phyloP scores from a whole-genome alignment of 1,139 yeast genomes.

The Pichia sp. region DNA sequence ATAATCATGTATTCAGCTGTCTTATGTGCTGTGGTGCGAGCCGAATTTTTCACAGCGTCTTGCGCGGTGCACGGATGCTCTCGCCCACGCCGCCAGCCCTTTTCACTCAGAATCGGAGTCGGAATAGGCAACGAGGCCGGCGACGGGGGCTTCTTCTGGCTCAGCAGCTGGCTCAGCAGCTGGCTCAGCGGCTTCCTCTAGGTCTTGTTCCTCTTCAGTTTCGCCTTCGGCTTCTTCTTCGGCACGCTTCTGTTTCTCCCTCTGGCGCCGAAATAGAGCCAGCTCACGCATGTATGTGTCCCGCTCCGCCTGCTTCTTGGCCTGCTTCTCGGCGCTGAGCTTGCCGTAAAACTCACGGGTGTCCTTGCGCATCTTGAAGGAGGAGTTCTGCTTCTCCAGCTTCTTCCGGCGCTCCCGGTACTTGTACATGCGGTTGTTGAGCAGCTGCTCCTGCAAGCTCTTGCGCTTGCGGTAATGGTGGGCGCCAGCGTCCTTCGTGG shows the following conservation, averaged over 20 bases:
- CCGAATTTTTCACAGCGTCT: background rate
- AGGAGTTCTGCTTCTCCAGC: slow-evolving; percentile 38
- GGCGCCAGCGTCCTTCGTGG: slow-evolving; percentile 11
- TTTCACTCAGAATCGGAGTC: slow-evolving; percentile 8
- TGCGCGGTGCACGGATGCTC: slow-evolving; percentile 2
- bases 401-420: slow-evolving; percentile 37
- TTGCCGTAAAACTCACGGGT: slow-evolving; percentile 31
- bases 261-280: slow-evolving; percentile 14
- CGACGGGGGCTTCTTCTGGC: background rate
- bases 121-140: slow-evolving; percentile 6
- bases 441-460: slow-evolving; percentile 36
- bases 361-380: slow-evolving; percentile 37
- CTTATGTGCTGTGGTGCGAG: background rate
- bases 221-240: background rate
- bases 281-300: slow-evolving; percentile 20
- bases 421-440: slow-evolving; percentile 35
- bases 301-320: slow-evolving; percentile 15
- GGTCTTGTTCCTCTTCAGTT: background rate
- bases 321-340: slow-evolving; percentile 15
- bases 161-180: background rate
- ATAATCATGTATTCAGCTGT: background rate
- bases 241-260: background rate
- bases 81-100: background rate
- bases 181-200: background rate
- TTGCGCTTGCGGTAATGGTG: slow-evolving; percentile 11